Conservation (phyloP, 2,329 filamentous ascomycete species). For the Ploettnerulaceae sp. region DNA sequence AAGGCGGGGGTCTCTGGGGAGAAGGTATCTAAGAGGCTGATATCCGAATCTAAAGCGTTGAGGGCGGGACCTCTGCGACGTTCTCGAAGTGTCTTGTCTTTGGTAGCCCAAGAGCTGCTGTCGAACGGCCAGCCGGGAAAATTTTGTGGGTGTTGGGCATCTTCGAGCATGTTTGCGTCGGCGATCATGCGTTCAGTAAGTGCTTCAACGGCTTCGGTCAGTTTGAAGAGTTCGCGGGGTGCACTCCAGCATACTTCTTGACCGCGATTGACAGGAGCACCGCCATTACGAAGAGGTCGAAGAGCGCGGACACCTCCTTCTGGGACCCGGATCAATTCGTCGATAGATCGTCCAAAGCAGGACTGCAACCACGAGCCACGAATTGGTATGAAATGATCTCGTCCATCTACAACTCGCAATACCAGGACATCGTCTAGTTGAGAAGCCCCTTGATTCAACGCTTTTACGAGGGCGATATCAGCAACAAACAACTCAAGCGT, state of each 20-base stretch:
- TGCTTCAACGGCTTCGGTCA: conserved; percentile 72
- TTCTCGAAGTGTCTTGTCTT: conserved; percentile 36
- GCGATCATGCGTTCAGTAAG: conserved; percentile 53
- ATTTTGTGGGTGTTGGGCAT: conserved; percentile 46
- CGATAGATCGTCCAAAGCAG: conserved; percentile 78
- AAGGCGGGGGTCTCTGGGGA: conserved; percentile 57
- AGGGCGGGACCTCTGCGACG: conserved; percentile 38
- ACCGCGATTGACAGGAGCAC: conserved; percentile 36
- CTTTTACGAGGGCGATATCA: conserved; percentile 56
- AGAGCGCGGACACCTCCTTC: conserved; percentile 71
- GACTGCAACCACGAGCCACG: conserved; percentile 75
- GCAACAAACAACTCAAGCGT: conserved; percentile 64
- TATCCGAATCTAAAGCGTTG: conserved; percentile 70
- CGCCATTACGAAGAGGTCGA: conserved; percentile 15
- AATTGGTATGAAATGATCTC: conserved; percentile 87
- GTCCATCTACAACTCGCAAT: conserved; percentile 73
- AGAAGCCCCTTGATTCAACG: conserved; percentile 63
- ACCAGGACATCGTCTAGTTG: conserved; percentile 83
- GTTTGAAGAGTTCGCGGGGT: conserved; percentile 80
- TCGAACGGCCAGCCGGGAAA: conserved; percentile 56
- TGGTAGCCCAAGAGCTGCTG: conserved; percentile 27
- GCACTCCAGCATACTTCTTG: conserved; percentile 68
- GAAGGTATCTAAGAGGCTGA: conserved; percentile 56
- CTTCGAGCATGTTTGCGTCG: conserved; percentile 58
- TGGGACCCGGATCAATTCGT: conserved; percentile 80